Evolutionary conservation across 176 grass and related monocot species (phyloP), one percentile per base, ranked within the genome.

Genomic region (Calamus simplicifolius): DNA sequence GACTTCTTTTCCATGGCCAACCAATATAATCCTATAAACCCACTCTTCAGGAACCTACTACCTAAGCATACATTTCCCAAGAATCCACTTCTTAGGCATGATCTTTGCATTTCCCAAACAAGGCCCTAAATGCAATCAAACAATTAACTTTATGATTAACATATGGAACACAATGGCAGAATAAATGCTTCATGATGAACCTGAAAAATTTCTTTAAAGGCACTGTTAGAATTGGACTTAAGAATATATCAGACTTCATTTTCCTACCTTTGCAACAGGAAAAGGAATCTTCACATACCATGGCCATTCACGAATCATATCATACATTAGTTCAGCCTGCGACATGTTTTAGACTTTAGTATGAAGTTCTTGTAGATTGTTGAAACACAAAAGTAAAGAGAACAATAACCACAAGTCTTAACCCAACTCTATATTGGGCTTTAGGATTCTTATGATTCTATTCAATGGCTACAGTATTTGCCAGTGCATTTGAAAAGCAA

Each of bases 281-380:
- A 92, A 79, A 65, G 93, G 93, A 76, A 92, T 48, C 75, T 98
- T 85, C 16, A 98, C 70, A 29, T 92, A 92, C 67, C 69, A 56
- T 21, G 87, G 93, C 54, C 64, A 89, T 75, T 92, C 93, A 4
- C 87, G 87, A 59, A 92, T 85, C 67, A 67, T 89, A 54, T 92
- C 87, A 52, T 71, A 80, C 93, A 98, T 89, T 48, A 92, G 61
- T 72, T 92, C 87, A 75, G 87, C 87, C 93, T 98, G 80, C 29
- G 71, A 75, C 18, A 64, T 18, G 16, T 19, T 26, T 38, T 6
- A 43, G 35, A 43, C 2, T 7, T 43, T 43, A 43, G 35, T 10
- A 43, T 8, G 35, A 5, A 31, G 0, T 16, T 50, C 29, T 27
- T 13, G 31, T 18, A n/a, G 7, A 15, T 17, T 3, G 16, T 49